Evolutionary conservation across 441 rosid species (phyloP), one percentile per base, ranked within the genome.

Genomic region (Cnidoscolus chayamansa): DNA sequence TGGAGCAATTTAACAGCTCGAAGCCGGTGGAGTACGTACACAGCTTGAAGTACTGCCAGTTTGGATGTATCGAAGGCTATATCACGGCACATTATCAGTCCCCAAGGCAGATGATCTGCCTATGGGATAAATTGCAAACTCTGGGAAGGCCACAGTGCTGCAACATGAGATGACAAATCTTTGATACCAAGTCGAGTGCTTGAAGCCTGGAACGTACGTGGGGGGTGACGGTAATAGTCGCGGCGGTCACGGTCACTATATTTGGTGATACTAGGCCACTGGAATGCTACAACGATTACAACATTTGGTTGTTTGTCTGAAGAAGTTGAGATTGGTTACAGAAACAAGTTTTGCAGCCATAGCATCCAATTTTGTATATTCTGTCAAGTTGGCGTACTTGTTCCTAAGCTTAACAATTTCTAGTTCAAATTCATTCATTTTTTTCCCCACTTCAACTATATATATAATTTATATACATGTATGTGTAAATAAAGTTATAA

Each of bases 31-130:
- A 86, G 66, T 92, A 89, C 65, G 70, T 79, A 5, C 99, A 95
- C 84, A 92, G 97, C 80, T 79, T 91, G 71, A 91, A 81, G 77
- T 95, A 84, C 84, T 92, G 97, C 71, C 98, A 95, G 80, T 91
- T 86, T 17, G 98, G 99, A 62, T 95, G 99, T 86, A 75, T 95
- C 8, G 92, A 86, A 72, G 92, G 84, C 45, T 95, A 92, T 81
- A 85, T 83, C 74, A 92, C 97, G 7, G 98, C 99, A 47, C 99
- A 94, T 81, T 94, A 94, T 76, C 98, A 94, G 82, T 90, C 98
- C 4, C 99, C 99, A 0, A 83, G 92, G 83, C 99, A 94, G 82
- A 94, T 94, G 98, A 80, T 83, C 17, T 94, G 98, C 85, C 69
- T 94, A 73, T 94, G 97, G 98, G 83, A 88, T 56, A 94, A 88